Conservation (phyloP, 352 stramenopile genomes). For the Pythium phragmiticola region DNA sequence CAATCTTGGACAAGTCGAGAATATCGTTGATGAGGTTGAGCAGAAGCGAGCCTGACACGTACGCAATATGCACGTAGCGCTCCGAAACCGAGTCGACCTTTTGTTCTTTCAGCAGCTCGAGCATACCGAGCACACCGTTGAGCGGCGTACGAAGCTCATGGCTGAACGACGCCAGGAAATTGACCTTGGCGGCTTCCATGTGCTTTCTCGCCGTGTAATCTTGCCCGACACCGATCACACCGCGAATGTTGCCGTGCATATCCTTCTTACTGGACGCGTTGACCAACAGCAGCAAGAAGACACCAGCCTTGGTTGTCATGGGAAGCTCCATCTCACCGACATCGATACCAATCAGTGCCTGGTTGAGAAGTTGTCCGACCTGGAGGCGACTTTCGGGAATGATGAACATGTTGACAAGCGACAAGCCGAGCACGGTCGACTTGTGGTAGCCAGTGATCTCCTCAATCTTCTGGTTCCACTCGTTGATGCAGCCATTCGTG, state of each 20-base stretch:
- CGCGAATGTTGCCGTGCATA: constrained; percentile 90
- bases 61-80: constrained; percentile 84
- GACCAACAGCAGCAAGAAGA: constrained; percentile 69
- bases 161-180: constrained; percentile 86
- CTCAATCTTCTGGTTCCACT: constrained; percentile 89
- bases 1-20: constrained; percentile 92
- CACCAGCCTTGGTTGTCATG: constrained; percentile 74
- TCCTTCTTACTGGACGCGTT: constrained; percentile 89
- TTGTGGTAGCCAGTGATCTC: constrained; percentile 84
- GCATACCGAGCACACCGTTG: constrained; percentile 83
- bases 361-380: constrained; percentile 71
- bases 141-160: constrained; percentile 81
- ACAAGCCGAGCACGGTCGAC: constrained; percentile 63
- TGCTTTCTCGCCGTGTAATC: constrained; percentile 91
- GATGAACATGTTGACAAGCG: constrained; percentile 80
- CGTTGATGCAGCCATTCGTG: constrained; percentile 80
- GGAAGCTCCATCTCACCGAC: constrained; percentile 86
- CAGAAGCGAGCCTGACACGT: constrained; percentile 82
- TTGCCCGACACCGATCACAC: constrained; percentile 91
- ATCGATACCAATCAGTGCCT: constrained; percentile 80
- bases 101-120: constrained; percentile 79
- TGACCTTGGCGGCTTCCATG: constrained; percentile 85
- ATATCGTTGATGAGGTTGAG: constrained; percentile 93
- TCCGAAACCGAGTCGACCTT: constrained; percentile 67
- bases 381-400: constrained; percentile 64